These are phyloP conservation scores for Komagataella pseudopastoris DNA, from an alignment of 805 yeast species.

Conservation along the genomic window DNA sequence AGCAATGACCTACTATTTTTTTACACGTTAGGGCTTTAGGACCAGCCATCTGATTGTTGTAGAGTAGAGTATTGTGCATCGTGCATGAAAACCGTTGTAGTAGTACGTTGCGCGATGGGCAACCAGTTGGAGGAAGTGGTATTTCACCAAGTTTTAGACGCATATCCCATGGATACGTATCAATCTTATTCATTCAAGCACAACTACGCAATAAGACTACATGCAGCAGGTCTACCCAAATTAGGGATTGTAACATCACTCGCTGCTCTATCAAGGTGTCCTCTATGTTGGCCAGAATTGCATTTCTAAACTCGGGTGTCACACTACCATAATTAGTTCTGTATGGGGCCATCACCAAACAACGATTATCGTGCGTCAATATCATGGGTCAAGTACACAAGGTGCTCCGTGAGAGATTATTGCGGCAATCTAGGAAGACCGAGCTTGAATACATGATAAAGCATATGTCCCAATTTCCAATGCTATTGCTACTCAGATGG, in stretches of 20 bases:
- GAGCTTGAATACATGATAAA: background rate
- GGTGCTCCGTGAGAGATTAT: background rate
- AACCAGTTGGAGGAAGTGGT: background rate
- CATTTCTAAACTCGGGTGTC: background rate
- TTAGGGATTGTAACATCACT: too few relatives aligned
- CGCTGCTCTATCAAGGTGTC: too few relatives aligned
- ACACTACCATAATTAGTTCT: background rate
- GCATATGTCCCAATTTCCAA: background rate
- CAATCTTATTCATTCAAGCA: background rate
- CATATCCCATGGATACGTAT: background rate
- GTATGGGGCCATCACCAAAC: background rate
- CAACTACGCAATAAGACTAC: background rate
- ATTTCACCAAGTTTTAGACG: background rate
- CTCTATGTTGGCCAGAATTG: too few relatives aligned
- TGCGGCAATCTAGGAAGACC: background rate
- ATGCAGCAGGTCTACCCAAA: background rate
- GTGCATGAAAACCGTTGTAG: background rate
- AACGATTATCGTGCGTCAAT: background rate
- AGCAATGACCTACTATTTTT: background rate
- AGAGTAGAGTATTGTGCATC: background rate
- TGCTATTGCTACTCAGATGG: background rate
- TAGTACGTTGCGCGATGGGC: background rate
- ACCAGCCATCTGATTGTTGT: background rate
- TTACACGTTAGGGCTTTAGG: background rate
- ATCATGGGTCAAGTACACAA: background rate